These are phyloP conservation scores for Chlamydomonas urium DNA, from an alignment of 139 green algal species.

Conservation along the genomic window DNA sequence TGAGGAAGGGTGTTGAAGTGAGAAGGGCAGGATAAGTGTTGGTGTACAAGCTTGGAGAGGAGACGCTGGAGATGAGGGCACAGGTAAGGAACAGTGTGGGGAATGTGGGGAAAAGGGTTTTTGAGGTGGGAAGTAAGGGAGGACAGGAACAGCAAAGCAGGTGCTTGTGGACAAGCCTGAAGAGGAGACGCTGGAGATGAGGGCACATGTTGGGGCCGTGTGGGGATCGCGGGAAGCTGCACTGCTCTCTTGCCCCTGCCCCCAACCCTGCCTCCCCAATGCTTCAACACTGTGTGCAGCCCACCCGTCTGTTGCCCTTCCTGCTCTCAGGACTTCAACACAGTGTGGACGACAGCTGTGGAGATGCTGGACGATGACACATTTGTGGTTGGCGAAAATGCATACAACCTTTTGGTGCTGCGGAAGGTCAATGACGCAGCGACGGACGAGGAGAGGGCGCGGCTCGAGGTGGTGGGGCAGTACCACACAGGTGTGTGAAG, in stretches of 20 bases:
- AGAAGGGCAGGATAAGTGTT: too few relatives aligned
- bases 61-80: background rate
- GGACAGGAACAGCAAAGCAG: too few relatives aligned
- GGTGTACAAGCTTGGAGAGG: background rate
- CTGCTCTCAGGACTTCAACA: slow-evolving; percentile 74
- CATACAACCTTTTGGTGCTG: slow-evolving; percentile 77
- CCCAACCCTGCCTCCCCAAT: too few relatives aligned
- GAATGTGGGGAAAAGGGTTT: too few relatives aligned
- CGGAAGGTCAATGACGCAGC: slow-evolving; percentile 71
- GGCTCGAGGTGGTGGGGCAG: slow-evolving; percentile 82
- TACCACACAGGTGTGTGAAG: slow-evolving; percentile 88
- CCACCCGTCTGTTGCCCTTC: slow-evolving; percentile 9
- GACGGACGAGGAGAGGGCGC: slow-evolving; percentile 80
- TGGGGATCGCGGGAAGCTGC: too few relatives aligned
- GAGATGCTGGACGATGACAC: slow-evolving; percentile 87
- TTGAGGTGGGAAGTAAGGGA: too few relatives aligned
- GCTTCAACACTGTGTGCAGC: background rate
- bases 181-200: background rate
- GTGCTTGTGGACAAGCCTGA: background rate
- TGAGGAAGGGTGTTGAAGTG: background rate
- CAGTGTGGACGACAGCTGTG: slow-evolving; percentile 86
- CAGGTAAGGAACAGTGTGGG: too few relatives aligned
- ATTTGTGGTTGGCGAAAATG: slow-evolving; percentile 76
- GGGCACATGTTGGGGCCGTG: background rate
- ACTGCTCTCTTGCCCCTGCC: background rate